A percentile compares a stretch with the other conserved stretches of the same genome.
These are phyloP conservation scores for Uromyces viciae-fabae DNA, from an alignment of 1,284 basidiomycete species.

Conservation along the genomic window DNA sequence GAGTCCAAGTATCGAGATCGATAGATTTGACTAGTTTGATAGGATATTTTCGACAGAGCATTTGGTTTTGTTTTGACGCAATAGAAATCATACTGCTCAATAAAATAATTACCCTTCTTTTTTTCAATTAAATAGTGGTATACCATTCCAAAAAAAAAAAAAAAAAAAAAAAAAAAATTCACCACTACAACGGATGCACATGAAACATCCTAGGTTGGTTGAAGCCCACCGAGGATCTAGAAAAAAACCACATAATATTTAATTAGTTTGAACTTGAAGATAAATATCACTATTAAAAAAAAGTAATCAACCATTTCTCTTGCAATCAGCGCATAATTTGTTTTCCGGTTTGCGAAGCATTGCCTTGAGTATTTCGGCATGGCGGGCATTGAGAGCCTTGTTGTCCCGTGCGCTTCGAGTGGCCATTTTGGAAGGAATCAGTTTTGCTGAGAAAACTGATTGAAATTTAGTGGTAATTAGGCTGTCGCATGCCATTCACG, in stretches of 20 bases:
- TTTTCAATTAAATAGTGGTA: no score
- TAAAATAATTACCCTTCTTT: no score
- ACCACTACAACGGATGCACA: slow-evolving; percentile 97
- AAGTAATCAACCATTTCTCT: slow-evolving; percentile 41
- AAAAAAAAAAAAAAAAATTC: slow-evolving; percentile 29
- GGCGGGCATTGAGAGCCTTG: slow-evolving; percentile 43
- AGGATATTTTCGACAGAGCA: slow-evolving; percentile 24
- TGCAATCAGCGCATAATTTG: slow-evolving; percentile 67
- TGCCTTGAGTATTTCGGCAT: slow-evolving; percentile 69
- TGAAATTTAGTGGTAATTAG: not conserved
- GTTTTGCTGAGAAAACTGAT: not conserved
- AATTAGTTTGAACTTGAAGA: slow-evolving; percentile 17
- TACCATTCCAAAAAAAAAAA: no score
- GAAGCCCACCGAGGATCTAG: slow-evolving; percentile 96
- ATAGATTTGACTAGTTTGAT: slow-evolving; percentile 78
- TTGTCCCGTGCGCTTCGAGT: slow-evolving; percentile 44
- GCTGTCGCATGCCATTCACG: no score
- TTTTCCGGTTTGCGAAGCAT: slow-evolving; percentile 84
- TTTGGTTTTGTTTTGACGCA: not conserved
- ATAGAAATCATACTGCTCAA: no score
- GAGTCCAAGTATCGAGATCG: slow-evolving; percentile 95
- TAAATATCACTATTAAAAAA: slow-evolving; percentile 41
- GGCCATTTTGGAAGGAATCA: slow-evolving; percentile 30
- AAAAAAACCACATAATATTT: slow-evolving; percentile 16
- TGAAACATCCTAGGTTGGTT: slow-evolving; percentile 77